These are phyloP conservation scores for Phtheirospermum japonicum DNA, from an alignment of 257 asterid genomes.

Conservation along the genomic window DNA sequence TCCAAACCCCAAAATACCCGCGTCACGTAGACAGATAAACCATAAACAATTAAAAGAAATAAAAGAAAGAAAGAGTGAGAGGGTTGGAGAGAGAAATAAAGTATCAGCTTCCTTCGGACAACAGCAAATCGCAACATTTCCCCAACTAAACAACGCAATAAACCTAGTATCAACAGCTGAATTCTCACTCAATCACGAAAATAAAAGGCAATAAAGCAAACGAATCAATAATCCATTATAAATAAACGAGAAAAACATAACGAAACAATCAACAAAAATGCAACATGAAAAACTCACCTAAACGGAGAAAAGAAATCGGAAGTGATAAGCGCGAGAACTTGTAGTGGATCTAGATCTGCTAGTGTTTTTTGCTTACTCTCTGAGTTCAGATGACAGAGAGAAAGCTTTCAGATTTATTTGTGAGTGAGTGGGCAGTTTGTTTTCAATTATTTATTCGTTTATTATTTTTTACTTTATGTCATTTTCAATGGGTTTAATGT, in stretches of 20 bases:
- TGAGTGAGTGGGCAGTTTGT: slow-evolving; percentile 12
- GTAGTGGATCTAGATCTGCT: slow-evolving; percentile 46
- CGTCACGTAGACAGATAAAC: neutral
- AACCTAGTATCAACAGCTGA: slow-evolving; percentile 12
- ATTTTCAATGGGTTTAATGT: slow-evolving; percentile 2
- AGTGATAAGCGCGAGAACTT: slow-evolving; percentile 12
- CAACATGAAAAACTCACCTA: slow-evolving; percentile 20
- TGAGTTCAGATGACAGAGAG: slow-evolving; percentile 16
- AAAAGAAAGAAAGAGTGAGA: neutral
- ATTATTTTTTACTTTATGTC: slow-evolving; percentile 13
- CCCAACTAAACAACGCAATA: neutral
- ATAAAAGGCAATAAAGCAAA: neutral
- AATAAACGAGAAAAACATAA: neutral
- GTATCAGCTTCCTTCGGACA: slow-evolving; percentile 12
- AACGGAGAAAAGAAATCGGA: neutral
- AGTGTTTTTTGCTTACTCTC: slow-evolving; percentile 19
- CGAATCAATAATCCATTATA: slow-evolving; percentile 3
- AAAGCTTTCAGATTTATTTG: slow-evolving; percentile 26
- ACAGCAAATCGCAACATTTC: slow-evolving; percentile 2
- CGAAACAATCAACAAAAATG: neutral
- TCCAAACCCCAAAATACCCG: slow-evolving; percentile 10
- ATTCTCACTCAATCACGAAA: slow-evolving; percentile 12
- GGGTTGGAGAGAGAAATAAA: neutral
- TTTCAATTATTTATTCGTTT: slow-evolving; percentile 12
- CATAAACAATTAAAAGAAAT: slow-evolving; percentile 3